phyloP scores from a whole-genome alignment of 2,329 filamentous ascomycete species.

The Hymenoscyphus albidus region DNA sequence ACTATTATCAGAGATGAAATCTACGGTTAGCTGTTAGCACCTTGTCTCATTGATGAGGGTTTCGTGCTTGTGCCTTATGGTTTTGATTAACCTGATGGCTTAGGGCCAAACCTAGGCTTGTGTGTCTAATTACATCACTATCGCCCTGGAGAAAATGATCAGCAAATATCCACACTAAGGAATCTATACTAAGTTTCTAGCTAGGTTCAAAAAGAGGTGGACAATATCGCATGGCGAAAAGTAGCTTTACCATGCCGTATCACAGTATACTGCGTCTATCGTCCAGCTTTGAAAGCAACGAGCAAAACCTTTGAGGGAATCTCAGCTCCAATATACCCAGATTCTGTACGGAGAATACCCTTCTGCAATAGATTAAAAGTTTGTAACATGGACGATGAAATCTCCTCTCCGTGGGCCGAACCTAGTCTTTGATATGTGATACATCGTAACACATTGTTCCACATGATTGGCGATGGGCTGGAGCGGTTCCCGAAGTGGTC shows the following conservation, averaged over 20 bases:
- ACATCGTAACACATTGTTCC: no score
- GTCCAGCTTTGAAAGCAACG: not conserved
- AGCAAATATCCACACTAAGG: not conserved
- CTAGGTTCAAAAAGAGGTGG: not conserved
- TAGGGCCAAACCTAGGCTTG: not conserved
- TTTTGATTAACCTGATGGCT: not conserved
- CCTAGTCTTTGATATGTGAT: no score
- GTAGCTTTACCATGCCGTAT: not conserved
- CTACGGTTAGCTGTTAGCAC: not conserved
- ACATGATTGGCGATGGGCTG: no score
- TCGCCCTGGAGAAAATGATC: no score
- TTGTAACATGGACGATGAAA: no score
- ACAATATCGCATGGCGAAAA: not conserved
- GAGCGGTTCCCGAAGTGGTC: no score
- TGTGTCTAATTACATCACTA: not conserved
- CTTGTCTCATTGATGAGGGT: not conserved
- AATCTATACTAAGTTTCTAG: not conserved
- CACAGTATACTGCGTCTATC: not conserved
- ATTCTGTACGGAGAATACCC: no score
- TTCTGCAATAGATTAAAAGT: no score
- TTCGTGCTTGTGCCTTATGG: not conserved
- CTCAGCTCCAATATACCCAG: no score
- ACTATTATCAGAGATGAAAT: not conserved
- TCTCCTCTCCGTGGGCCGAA: no score
- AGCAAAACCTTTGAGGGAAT: not conserved